Evolutionary conservation across 345 rosid genomes (phyloP), one percentile per base, ranked within the genome.

Genomic region (Luvunga scandens): DNA sequence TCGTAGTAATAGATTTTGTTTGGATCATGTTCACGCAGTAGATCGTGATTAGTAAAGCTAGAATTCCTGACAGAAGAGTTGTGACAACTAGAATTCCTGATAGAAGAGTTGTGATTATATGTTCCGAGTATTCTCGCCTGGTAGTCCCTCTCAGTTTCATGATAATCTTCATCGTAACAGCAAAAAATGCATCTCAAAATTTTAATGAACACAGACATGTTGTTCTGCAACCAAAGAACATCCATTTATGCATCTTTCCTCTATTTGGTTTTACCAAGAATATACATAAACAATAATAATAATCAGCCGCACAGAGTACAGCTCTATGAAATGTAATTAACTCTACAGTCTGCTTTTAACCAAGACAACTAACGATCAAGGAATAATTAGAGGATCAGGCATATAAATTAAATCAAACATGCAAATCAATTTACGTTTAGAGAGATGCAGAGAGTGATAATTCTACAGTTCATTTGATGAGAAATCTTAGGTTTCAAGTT

Each of bases 121-220:
- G 64, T 55, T 13, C 10, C 28, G 16, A 36, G 34, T 25, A 39
- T 2, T 38, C 71, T 67, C 53, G n/a, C 45, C n/a, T 2, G 12
- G 0, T 2, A 42, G 28, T 61, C 68, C 21, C 30, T n/a, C 19
- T 62, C 34, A 19, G 27, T 12, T 4, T 21, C 36, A 18, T 59
- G 9, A 28, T 25, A 27, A 39, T 9, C 5, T 10, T 83, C 81
- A 19, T 80, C 79, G 27, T 69, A 48, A 42, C 83, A 80, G 69
- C 83, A 80, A 65, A 80, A 70, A 57, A 80, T 14, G 61, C 77
- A 75, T 71, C 73, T 33, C 71, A 83, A 72, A 68, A 80, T 74
- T 65, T 78, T 68, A 70, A 83, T n/a, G 39, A 45, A 27, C 24
- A 8, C 36, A 22, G 81, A 78, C 86, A 80, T 83, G 7, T 24